Evolutionary conservation across 2,329 filamentous ascomycete species (phyloP).

Genomic region (Xylariales sp.): DNA sequence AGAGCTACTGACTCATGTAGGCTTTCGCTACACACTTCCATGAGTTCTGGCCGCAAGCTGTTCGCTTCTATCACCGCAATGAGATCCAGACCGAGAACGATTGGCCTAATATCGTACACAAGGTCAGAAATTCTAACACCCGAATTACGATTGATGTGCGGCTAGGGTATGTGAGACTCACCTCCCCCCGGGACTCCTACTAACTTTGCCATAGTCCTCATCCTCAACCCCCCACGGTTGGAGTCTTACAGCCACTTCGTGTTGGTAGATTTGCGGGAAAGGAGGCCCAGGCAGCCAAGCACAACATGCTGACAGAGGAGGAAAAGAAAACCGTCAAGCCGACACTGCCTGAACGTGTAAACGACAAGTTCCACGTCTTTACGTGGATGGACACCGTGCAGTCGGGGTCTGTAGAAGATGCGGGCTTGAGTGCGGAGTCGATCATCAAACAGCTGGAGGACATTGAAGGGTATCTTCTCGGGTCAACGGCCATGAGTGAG

Average conservation of each 20-base stretch:
- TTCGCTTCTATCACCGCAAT: conserved; percentile 15
- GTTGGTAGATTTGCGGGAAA: background rate
- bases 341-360: too few relatives aligned
- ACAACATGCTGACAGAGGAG: too few relatives aligned
- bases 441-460: conserved; percentile 11
- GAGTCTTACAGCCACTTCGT: conserved; percentile 10
- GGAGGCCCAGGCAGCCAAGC: background rate
- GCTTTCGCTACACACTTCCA: conserved; percentile 19
- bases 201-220: conserved; percentile 12
- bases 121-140: conserved; percentile 13
- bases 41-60: conserved; percentile 19
- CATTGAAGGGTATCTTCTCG: conserved; percentile 12
- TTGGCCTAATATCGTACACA: conserved; percentile 17
- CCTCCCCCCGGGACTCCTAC: too few relatives aligned
- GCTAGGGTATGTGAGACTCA: conserved; percentile 10
- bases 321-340: too few relatives aligned
- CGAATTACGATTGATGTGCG: conserved; percentile 14
- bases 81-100: conserved; percentile 12
- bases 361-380: conserved; percentile 16
- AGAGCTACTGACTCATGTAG: too few relatives aligned
- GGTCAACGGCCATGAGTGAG: conserved; percentile 13
- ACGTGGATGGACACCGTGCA: conserved; percentile 12
- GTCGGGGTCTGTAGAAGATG: background rate
- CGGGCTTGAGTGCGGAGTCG: background rate
- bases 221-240: conserved; percentile 11